Base-by-base conservation (phyloP, 177 flowering plant species). In the Tripterygium wilfordii region DNA sequence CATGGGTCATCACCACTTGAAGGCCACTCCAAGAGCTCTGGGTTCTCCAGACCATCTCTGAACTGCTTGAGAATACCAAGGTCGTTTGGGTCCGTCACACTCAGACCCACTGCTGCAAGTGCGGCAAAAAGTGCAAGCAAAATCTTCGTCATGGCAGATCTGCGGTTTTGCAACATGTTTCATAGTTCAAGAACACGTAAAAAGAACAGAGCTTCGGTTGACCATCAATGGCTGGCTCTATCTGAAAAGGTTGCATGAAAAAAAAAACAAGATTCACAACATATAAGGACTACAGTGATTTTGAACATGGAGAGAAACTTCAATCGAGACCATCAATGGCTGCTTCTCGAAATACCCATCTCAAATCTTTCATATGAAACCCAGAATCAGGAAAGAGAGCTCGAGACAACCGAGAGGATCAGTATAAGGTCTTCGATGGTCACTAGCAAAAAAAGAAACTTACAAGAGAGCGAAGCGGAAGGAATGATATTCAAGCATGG, bases 1-100 rank as follows among this genome's bases (percentile, higher is more conserved):
- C 79, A 74, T 0, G 79, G 79, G 58, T 74, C 78, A 17, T 35
- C 61, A 8, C 63, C 75, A 40, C 40, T 49, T 23, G 17, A 57
- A 22, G 75, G 72, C 78, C 78, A 74, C 17, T 58, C 26, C 31
- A 74, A 54, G 22, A 70, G 68, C 62, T 70, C 79, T 0, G 79
- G 64, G 33, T 72, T 72, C 50, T 62, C 56, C 21, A 72, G 47
- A 32, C 66, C 63, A 17, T 54, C 39, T 32, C 61, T 60, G 28
- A 72, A 58, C 50, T 66, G 46, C 19, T 42, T 45, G 36, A 72
- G 56, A 38, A 72, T 49, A 1, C 31, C 71, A 23, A 72, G 8
- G 35, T 72, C 77, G 33, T 27, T 35, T 0, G 71, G 69, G 62
- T 72, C 66, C 1, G 77, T 72, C 18, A 18, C 68, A 32, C 38